These are phyloP conservation scores for Fusarium dimerum DNA, from an alignment of 2,329 filamentous ascomycete genomes.

Conservation along the genomic window DNA sequence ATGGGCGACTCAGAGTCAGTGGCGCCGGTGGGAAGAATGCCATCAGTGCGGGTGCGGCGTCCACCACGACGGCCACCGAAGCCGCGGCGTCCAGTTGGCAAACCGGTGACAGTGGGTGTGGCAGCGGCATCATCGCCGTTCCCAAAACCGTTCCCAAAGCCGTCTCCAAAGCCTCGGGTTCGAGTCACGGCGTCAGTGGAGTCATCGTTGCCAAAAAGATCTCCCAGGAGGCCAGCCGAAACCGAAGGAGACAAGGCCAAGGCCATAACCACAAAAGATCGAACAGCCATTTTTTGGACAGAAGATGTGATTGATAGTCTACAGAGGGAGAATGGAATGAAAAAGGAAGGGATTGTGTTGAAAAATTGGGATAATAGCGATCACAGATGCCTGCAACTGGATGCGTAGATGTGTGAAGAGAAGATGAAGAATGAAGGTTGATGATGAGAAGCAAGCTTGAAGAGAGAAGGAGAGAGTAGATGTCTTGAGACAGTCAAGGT, in stretches of 20 bases:
- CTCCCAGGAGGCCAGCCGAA: slow-evolving; percentile 19
- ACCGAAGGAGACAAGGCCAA: slow-evolving; percentile 27
- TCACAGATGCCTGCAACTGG: slow-evolving; percentile 33
- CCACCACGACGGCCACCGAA: background rate
- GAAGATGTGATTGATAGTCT: slow-evolving; percentile 1
- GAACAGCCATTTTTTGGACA: slow-evolving; percentile 28
- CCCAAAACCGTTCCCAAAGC: background rate
- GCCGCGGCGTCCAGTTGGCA: background rate
- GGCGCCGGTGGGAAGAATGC: slow-evolving; percentile 10
- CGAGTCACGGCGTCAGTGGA: background rate
- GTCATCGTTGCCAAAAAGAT: background rate
- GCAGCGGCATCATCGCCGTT: background rate
- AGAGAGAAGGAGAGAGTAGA: background rate
- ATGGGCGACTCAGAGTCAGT: slow-evolving; percentile 4
- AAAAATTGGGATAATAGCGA: slow-evolving; percentile 17
- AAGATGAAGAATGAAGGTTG: slow-evolving; percentile 18
- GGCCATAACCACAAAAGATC: slow-evolving; percentile 28
- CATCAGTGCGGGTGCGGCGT: background rate
- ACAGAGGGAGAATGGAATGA: slow-evolving; percentile 2
- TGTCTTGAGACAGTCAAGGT: slow-evolving; percentile 1
- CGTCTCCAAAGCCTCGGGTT: background rate
- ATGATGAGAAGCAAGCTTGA: slow-evolving; percentile 23
- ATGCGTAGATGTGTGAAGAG: slow-evolving; percentile 24
- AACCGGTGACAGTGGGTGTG: slow-evolving; percentile 1
- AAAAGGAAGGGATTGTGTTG: background rate